Evolutionary conservation across 2,329 filamentous ascomycete species (phyloP).

Genomic region (Anthostomella pinea): DNA sequence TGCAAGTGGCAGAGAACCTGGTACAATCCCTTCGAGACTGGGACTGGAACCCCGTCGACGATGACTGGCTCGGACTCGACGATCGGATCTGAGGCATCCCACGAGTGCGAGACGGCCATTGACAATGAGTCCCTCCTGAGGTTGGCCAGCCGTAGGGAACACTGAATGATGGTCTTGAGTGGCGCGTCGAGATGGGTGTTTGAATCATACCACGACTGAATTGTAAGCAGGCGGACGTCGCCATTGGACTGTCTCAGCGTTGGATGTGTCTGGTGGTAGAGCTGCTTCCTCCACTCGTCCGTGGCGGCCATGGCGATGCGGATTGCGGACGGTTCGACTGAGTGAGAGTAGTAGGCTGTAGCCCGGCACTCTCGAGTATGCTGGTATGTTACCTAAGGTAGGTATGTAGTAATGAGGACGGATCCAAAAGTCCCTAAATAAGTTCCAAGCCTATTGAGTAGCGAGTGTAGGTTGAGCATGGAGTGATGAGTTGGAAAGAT

Average conservation of each 20-base stretch:
- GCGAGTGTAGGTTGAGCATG: no score
- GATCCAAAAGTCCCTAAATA: no score
- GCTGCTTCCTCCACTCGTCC: slow-evolving; percentile 23
- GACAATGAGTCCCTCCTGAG: slow-evolving; percentile 16
- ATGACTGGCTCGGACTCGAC: slow-evolving; percentile 15
- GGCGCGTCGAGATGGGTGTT: slow-evolving; percentile 13
- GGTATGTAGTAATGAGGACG: no score
- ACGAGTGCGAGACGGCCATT: slow-evolving; percentile 19
- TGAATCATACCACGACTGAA: slow-evolving; percentile 19
- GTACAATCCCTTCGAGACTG: slow-evolving; percentile 14
- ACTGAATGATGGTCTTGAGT: slow-evolving; percentile 15
- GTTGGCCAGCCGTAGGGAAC: slow-evolving; percentile 19
- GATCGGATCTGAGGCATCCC: slow-evolving; percentile 8
- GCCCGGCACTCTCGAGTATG: no score
- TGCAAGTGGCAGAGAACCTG: slow-evolving; percentile 13
- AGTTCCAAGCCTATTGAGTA: no score
- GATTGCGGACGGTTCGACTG: no score
- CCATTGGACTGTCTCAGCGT: slow-evolving; percentile 20
- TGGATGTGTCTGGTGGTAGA: slow-evolving; percentile 23
- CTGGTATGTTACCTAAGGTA: no score
- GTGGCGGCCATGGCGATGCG: no score
- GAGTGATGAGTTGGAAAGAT: no score
- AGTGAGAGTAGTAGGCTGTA: no score
- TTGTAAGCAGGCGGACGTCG: slow-evolving; percentile 22
- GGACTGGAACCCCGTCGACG: slow-evolving; percentile 17